Percentiles rank a stretch among this genome's conserved stretches.
Conservation (phyloP, 768 basidiomycete species). For the Boletus tomentosulus region DNA sequence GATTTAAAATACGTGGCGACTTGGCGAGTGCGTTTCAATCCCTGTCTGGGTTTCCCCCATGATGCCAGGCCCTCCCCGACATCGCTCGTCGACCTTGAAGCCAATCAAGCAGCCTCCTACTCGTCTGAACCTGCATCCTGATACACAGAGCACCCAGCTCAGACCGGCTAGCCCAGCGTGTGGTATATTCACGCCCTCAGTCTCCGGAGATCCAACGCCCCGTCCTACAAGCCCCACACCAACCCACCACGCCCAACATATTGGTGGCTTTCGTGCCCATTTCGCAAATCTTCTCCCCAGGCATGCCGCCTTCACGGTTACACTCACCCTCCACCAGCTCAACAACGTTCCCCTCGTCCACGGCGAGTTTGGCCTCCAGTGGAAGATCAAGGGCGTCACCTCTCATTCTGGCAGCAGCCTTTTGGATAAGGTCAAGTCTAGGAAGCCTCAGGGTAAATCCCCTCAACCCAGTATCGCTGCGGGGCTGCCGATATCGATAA, state of each 20-base stretch:
- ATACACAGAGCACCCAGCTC: neutral
- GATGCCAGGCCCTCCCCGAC: constrained; percentile 10
- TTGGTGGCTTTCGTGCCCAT: constrained; percentile 46
- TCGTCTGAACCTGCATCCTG: constrained; percentile 2
- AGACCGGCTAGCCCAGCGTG: constrained; percentile 1
- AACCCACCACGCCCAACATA: neutral
- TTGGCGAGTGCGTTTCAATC: neutral
- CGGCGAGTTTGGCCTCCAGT: constrained; percentile 65
- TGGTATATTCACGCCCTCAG: neutral
- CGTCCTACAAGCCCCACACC: constrained; percentile 9
- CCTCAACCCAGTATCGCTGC: neutral
- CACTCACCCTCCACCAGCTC: constrained; percentile 61
- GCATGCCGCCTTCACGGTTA: constrained; percentile 63
- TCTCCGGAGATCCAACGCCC: neutral
- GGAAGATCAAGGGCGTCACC: constrained; percentile 64
- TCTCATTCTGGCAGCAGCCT: constrained; percentile 40
- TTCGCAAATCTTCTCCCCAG: constrained; percentile 57
- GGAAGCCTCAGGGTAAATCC: constrained; percentile 13
- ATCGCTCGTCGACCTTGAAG: constrained; percentile 21
- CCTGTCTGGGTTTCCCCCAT: neutral
- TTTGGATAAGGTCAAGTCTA: constrained; percentile 36
- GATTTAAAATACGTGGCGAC: neutral
- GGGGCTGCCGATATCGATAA: neutral
- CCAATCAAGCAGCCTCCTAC: constrained; percentile 6
- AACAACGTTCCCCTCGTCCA: constrained; percentile 66